These are phyloP conservation scores for Chalciporus chontae DNA, from an alignment of 768 basidiomycete genomes.

Conservation along the genomic window DNA sequence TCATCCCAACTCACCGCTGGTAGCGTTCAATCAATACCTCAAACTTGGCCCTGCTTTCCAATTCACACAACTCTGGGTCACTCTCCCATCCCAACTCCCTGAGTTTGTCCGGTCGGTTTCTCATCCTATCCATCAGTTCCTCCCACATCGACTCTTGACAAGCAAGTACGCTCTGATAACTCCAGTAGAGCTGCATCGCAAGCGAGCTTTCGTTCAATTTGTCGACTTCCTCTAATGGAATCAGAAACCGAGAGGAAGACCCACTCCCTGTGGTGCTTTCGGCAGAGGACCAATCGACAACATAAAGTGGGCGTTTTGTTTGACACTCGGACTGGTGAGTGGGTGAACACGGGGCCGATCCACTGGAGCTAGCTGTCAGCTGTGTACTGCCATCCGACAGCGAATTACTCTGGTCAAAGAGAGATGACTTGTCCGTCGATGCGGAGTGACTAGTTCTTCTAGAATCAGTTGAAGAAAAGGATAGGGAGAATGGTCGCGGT, in stretches of 20 bases:
- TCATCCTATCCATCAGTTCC: slow-evolving; percentile 58
- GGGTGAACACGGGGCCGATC: slow-evolving; percentile 17
- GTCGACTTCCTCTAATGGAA: slow-evolving; percentile 41
- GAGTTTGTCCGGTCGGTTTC: slow-evolving; percentile 52
- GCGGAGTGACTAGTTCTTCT: slow-evolving; percentile 28
- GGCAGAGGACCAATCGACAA: slow-evolving; percentile 45
- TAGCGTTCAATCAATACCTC: slow-evolving; percentile 59
- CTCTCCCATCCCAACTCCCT: slow-evolving; percentile 67
- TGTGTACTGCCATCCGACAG: slow-evolving; percentile 24
- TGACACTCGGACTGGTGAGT: neutral
- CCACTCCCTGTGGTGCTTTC: slow-evolving; percentile 37
- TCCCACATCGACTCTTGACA: slow-evolving; percentile 80
- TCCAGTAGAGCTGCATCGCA: slow-evolving; percentile 67
- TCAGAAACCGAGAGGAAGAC: slow-evolving; percentile 33
- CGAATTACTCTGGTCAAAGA: slow-evolving; percentile 29
- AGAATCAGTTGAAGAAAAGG: slow-evolving; percentile 50
- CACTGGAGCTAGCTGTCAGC: slow-evolving; percentile 17
- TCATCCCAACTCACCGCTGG: slow-evolving; percentile 39
- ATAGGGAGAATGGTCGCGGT: slow-evolving; percentile 43
- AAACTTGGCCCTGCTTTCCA: slow-evolving; percentile 55
- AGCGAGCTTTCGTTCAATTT: slow-evolving; percentile 55
- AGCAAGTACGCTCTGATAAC: slow-evolving; percentile 58
- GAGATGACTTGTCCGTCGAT: slow-evolving; percentile 33
- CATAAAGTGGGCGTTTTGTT: slow-evolving; percentile 33
- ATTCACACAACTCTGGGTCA: slow-evolving; percentile 56